These are phyloP conservation scores for Balansia obtecta DNA, from an alignment of 2,329 filamentous ascomycete genomes.

Conservation along the genomic window DNA sequence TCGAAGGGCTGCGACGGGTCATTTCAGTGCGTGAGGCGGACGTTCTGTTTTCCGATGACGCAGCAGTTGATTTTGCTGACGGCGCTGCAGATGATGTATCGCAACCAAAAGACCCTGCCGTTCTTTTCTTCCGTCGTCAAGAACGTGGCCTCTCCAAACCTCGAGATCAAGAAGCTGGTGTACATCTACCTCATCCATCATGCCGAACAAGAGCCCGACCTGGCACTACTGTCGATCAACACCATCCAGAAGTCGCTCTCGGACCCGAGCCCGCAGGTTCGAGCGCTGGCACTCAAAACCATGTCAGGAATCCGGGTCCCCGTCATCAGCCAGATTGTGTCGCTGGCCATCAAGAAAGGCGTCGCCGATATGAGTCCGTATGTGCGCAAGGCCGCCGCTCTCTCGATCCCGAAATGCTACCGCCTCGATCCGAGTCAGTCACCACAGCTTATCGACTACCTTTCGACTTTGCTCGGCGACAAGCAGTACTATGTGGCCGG, in stretches of 20 bases:
- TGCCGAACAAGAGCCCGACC: slow-evolving; percentile 90
- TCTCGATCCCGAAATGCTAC: slow-evolving; percentile 95
- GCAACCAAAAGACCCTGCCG: slow-evolving; percentile 71
- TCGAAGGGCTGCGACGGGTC: slow-evolving; percentile 82
- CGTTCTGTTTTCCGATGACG: neutral
- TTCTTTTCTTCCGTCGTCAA: slow-evolving; percentile 99
- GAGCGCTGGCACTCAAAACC: slow-evolving; percentile 83
- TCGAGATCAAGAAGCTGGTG: slow-evolving; percentile 95
- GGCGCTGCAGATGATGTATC: slow-evolving; percentile 74
- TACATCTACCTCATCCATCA: slow-evolving; percentile 97
- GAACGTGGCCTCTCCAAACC: slow-evolving; percentile 85
- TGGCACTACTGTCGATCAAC: slow-evolving; percentile 92
- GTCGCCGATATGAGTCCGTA: slow-evolving; percentile 87
- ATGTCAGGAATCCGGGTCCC: slow-evolving; percentile 98
- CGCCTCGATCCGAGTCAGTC: slow-evolving; percentile 74
- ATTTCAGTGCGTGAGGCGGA: slow-evolving; percentile 54
- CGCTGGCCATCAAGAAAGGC: slow-evolving; percentile 88
- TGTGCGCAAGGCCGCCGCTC: slow-evolving; percentile 81
- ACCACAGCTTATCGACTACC: slow-evolving; percentile 73
- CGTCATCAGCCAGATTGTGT: slow-evolving; percentile 95
- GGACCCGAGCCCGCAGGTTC: slow-evolving; percentile 79
- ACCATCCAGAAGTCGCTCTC: slow-evolving; percentile 97
- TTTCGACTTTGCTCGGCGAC: slow-evolving; percentile 69
- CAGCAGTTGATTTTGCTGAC: neutral
- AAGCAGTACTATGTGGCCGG: slow-evolving; percentile 95